Evolutionary conservation across 208 protist genomes (phyloP), one percentile per base, ranked within the genome.

Genomic region (Leishmania major): DNA sequence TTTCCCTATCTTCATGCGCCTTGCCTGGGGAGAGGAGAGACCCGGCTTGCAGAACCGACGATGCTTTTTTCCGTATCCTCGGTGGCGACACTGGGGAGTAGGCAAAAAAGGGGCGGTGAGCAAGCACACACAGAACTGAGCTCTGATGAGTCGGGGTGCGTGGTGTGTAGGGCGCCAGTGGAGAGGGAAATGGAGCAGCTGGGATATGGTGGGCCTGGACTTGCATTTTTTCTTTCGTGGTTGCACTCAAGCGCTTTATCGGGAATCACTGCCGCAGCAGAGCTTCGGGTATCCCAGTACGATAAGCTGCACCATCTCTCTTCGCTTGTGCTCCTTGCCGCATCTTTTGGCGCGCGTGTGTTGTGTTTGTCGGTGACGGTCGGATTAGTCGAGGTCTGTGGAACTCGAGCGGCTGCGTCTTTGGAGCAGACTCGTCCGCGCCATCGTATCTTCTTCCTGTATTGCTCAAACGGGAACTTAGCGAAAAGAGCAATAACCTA

Each of bases 201-300:
- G 70, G 11, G 70, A 51, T 35, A 31, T 19, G 25, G 13, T 19
- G 25, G 70, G 45, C 25, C 37, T 74, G 40, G 45, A 62, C 53
- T 62, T n/a, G 73, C 73, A 47, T 59, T 45, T 77, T 75, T n/a
- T 19, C n/a, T 57, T 35, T 62, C 73, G 40, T 62, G 73, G 45
- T 31, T 62, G n/a, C 31, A 10, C 40, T 35, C 25, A 74, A 35
- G 70, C 28, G 28, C 70, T 74, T 74, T 55, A 74, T 74, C 70
- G 70, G 31, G 70, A 53, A 31, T 74, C 70, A 35, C 25, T 53
- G 45, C 70, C 13, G 70, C 22, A 13, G 28, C 45, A 19, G 45
- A 35, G 45, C 45, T 51, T 51, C 40, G 10, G 47, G 15, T 31
- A 55, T 35, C 17, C 31, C 11, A 74, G 28, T 74, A 31, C 13